These are phyloP conservation scores for Dipodascopsis tothii DNA, from an alignment of 805 yeast species.

Conservation along the genomic window DNA sequence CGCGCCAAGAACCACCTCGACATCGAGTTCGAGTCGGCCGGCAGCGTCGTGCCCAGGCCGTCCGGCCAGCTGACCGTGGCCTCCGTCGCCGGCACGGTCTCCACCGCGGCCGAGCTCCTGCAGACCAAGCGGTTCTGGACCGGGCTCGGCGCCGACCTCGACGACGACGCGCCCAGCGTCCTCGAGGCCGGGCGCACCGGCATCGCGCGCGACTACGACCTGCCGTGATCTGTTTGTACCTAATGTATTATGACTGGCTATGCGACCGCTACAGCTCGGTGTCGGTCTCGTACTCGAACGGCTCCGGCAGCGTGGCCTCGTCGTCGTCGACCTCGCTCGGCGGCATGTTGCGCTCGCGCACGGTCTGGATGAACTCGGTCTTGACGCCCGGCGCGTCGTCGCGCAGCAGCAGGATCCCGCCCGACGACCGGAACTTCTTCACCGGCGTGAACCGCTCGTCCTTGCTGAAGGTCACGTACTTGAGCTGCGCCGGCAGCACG, in stretches of 20 bases:
- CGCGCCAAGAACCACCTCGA: slow-evolving; percentile 59
- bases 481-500: slow-evolving; percentile 82
- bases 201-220: slow-evolving; percentile 89
- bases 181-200: slow-evolving; percentile 81
- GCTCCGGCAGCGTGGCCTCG: slow-evolving; percentile 43
- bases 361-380: slow-evolving; percentile 58
- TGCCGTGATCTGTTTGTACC: too few relatives aligned
- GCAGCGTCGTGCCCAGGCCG: slow-evolving; percentile 20
- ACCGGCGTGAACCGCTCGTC: slow-evolving; percentile 76
- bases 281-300: slow-evolving; percentile 32
- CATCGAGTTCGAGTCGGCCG: slow-evolving; percentile 42
- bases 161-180: slow-evolving; percentile 27
- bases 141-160: slow-evolving; percentile 84
- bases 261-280: slow-evolving; percentile 17
- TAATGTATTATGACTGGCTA: not conserved
- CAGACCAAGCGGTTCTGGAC: slow-evolving; percentile 69
- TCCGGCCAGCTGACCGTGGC: slow-evolving; percentile 25
- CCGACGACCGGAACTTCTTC: slow-evolving; percentile 42
- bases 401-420: slow-evolving; percentile 64
- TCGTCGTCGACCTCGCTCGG: slow-evolving; percentile 53
- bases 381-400: slow-evolving; percentile 37
- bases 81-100: slow-evolving; percentile 50
- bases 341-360: slow-evolving; percentile 82
- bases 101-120: slow-evolving; percentile 75
- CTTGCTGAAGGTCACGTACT: slow-evolving; percentile 68